Conservation (phyloP, 2,329 filamentous ascomycete species). For the Fusarium oligoseptatum region DNA sequence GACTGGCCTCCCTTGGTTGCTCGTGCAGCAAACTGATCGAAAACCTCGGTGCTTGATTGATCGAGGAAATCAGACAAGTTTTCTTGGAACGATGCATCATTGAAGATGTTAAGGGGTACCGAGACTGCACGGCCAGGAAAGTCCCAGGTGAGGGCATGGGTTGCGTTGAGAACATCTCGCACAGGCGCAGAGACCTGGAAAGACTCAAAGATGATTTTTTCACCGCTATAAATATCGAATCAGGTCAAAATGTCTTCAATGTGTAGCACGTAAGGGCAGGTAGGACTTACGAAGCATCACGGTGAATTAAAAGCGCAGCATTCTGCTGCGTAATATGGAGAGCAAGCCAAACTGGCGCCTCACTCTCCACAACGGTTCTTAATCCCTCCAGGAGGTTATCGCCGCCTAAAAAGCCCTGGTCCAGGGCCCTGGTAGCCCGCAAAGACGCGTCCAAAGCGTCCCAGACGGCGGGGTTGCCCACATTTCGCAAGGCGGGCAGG, state of each 20-base stretch:
- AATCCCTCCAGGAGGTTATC: neutral
- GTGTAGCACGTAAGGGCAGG: neutral
- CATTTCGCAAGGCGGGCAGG: neutral
- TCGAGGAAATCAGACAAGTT: conserved; percentile 66
- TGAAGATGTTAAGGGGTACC: conserved; percentile 54
- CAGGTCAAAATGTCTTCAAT: neutral
- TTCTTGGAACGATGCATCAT: conserved; percentile 57
- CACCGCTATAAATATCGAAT: conserved; percentile 15
- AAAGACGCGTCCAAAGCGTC: conserved; percentile 12
- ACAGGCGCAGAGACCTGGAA: conserved; percentile 71
- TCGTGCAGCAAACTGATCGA: conserved; percentile 66
- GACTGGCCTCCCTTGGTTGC: conserved; percentile 64
- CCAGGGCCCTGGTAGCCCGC: neutral
- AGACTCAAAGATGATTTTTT: conserved; percentile 60
- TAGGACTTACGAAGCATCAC: conserved; percentile 22
- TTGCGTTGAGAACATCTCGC: conserved; percentile 63
- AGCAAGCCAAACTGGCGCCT: conserved; percentile 18
- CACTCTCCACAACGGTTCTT: neutral
- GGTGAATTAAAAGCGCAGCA: conserved; percentile 48
- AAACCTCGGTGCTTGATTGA: conserved; percentile 65
- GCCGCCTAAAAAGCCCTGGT: conserved; percentile 2
- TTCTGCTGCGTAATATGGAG: conserved; percentile 49
- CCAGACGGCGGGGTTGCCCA: neutral
- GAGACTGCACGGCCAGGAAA: conserved; percentile 69
- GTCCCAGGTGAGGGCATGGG: conserved; percentile 67